phyloP scores from a whole-genome alignment of 1,139 yeast species.

The Sugiyamaella paludigena region DNA sequence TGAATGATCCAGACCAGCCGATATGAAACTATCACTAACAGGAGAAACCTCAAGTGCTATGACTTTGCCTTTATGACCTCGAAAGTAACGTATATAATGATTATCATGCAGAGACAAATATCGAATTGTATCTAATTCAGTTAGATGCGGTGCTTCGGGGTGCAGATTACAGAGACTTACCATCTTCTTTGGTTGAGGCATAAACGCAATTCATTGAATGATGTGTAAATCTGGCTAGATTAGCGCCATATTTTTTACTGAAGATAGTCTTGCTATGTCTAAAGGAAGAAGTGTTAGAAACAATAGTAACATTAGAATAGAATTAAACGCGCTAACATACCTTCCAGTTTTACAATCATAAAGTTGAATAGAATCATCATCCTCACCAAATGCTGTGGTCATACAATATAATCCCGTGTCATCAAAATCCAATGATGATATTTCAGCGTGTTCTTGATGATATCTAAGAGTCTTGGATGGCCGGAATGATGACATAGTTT shows the following conservation, averaged over 20 bases:
- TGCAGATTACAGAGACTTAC: too few relatives aligned
- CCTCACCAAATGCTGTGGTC: conserved; percentile 57
- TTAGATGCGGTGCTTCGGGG: neutral
- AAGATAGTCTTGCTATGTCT: conserved; percentile 50
- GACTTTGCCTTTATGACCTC: conserved; percentile 80
- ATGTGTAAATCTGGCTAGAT: conserved; percentile 82
- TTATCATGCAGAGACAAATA: conserved; percentile 76
- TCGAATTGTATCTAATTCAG: conserved; percentile 41
- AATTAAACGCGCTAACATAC: too few relatives aligned
- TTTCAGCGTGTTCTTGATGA: conserved; percentile 49
- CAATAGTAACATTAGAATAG: conserved; percentile 22
- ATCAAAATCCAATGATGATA: conserved; percentile 83
- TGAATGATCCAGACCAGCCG: conserved; percentile 73
- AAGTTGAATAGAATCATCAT: conserved; percentile 76
- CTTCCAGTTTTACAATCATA: conserved; percentile 74
- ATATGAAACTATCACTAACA: conserved; percentile 60
- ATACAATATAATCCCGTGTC: conserved; percentile 78
- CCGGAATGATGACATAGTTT: conserved; percentile 47
- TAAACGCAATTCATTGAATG: conserved; percentile 70
- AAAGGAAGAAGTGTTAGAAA: neutral
- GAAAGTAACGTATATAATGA: conserved; percentile 74
- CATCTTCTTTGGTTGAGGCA: conserved; percentile 80
- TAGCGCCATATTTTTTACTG: conserved; percentile 91
- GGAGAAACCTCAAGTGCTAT: conserved; percentile 74
- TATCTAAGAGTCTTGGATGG: conserved; percentile 60